Percentiles rank a stretch among this genome's conserved stretches.
Conservation (phyloP, 163 green algal genomes). For the Trebouxia gelatinosa region DNA sequence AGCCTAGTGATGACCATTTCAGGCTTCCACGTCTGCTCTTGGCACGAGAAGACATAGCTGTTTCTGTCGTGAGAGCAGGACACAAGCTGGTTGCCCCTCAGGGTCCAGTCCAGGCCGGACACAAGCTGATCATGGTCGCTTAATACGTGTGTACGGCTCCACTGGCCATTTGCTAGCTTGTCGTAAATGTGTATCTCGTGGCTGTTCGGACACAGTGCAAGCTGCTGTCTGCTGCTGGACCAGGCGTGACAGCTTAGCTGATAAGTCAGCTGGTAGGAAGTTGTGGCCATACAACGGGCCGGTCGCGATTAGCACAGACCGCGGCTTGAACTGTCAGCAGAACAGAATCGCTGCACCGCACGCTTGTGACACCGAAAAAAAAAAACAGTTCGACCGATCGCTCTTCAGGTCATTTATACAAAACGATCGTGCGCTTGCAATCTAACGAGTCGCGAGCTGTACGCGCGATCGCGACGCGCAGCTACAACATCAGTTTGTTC, state of each 20-base stretch:
- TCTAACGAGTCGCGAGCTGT: too few species aligned
- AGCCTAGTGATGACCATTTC: slow-evolving; percentile 44
- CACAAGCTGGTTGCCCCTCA: slow-evolving; percentile 48
- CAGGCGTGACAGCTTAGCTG: slow-evolving; percentile 27
- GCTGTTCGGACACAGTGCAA: slow-evolving; percentile 34
- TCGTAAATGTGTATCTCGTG: slow-evolving; percentile 31
- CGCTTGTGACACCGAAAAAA: too few species aligned
- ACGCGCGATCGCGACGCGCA: too few species aligned
- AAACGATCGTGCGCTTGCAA: too few species aligned
- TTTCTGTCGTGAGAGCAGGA: slow-evolving; percentile 72
- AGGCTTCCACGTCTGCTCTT: slow-evolving; percentile 24
- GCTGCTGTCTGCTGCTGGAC: slow-evolving; percentile 7
- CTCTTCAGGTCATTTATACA: too few species aligned
- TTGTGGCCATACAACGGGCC: slow-evolving; percentile 21
- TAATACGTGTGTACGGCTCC: slow-evolving; percentile 12
- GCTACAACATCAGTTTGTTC: too few species aligned
- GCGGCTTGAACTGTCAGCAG: too few species aligned
- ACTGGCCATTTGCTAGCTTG: background rate
- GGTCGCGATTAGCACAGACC: too few species aligned
- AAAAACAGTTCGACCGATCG: too few species aligned
- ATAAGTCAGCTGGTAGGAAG: background rate
- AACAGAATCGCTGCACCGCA: too few species aligned
- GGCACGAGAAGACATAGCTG: slow-evolving; percentile 47
- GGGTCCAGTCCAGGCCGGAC: slow-evolving; percentile 56
- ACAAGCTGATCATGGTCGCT: slow-evolving; percentile 61